Percentiles rank a stretch among this genome's conserved stretches.
These are phyloP conservation scores for Berkeleyomyces basicola DNA, from an alignment of 2,329 filamentous ascomycete genomes.

Conservation along the genomic window DNA sequence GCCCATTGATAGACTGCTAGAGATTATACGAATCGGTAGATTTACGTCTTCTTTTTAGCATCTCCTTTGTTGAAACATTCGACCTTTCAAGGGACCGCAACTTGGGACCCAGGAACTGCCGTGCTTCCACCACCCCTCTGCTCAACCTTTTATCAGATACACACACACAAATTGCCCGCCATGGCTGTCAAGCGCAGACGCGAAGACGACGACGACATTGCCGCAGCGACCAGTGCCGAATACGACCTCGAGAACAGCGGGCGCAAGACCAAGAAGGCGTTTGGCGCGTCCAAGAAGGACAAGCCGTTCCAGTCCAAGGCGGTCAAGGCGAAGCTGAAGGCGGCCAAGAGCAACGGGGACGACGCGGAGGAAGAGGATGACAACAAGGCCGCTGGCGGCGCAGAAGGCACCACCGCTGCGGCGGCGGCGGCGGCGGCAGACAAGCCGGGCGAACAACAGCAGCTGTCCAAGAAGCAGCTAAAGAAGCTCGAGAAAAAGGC, in stretches of 20 bases:
- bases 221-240: conserved; percentile 15
- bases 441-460: not conserved
- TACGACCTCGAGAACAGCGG: conserved; percentile 16
- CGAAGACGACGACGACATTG: conserved; percentile 16
- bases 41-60: no score
- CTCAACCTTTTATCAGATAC: no score
- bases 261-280: conserved; percentile 18
- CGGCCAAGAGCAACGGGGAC: not conserved
- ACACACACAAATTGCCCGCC: not conserved
- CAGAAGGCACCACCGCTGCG: conserved; percentile 16
- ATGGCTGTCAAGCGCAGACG: conserved; percentile 13
- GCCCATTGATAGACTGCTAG: not conserved
- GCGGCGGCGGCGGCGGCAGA: conserved; percentile 4
- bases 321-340: conserved; percentile 12
- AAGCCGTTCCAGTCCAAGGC: conserved; percentile 15
- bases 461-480: conserved; percentile 19
- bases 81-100: no score
- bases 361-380: not conserved
- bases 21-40: no score
- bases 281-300: conserved; percentile 16
- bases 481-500: conserved; percentile 20
- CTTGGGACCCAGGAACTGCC: no score
- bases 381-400: conserved; percentile 8
- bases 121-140: no score
- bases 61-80: no score